Conservation (phyloP, 441 rosid genomes). For the Flueggea neowawraea region DNA sequence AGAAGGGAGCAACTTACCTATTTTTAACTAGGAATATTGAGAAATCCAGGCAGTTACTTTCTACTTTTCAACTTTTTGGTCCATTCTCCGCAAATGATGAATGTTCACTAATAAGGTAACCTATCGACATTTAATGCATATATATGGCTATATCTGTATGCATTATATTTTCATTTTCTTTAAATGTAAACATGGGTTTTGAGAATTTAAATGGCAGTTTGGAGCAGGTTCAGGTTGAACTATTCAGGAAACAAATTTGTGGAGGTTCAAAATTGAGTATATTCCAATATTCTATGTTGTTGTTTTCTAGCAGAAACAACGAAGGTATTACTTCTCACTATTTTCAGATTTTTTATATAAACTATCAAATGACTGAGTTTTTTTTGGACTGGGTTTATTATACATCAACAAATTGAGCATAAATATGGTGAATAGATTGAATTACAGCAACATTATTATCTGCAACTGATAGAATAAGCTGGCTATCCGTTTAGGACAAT, state of each 20-base stretch:
- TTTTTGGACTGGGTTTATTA: not conserved
- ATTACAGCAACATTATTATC: too few species aligned
- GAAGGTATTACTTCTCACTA: constrained; percentile 46
- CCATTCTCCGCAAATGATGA: constrained; percentile 25
- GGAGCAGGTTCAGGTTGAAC: constrained; percentile 82
- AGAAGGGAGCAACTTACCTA: constrained; percentile 52
- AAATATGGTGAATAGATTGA: too few species aligned
- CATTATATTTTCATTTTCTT: constrained; percentile 8
- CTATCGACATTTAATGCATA: constrained; percentile 1
- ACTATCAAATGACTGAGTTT: not conserved
- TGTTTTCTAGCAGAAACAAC: constrained; percentile 36
- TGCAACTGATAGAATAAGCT: too few species aligned
- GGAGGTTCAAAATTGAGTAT: constrained; percentile 63
- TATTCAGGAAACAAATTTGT: constrained; percentile 74
- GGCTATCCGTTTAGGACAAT: too few species aligned
- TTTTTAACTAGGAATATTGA: constrained; percentile 65
- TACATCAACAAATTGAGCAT: too few species aligned
- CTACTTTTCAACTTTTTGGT: constrained; percentile 45
- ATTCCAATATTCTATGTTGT: constrained; percentile 69
- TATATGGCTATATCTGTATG: not conserved
- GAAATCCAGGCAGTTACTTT: constrained; percentile 58
- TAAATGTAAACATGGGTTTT: constrained; percentile 34
- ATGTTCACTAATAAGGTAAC: constrained; percentile 60
- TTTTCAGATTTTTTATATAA: constrained; percentile 4
- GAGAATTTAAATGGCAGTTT: constrained; percentile 78